phyloP scores from a whole-genome alignment of 345 rosid genomes.

The Eucalyptus lansdowneana region DNA sequence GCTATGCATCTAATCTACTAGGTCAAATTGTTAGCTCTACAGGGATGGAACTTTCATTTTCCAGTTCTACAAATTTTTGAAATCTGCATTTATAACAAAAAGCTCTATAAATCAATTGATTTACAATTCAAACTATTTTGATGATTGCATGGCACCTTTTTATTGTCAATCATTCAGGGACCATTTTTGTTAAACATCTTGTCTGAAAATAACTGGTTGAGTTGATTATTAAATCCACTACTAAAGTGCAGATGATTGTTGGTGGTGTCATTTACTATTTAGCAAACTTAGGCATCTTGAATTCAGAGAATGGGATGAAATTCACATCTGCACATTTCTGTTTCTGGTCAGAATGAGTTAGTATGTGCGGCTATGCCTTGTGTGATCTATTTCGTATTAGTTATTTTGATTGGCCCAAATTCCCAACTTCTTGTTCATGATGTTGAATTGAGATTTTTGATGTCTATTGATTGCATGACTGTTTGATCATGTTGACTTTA shows the following conservation, averaged over 20 bases:
- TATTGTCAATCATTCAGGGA: background rate
- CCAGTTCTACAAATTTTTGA: background rate
- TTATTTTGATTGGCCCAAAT: background rate
- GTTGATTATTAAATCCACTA: background rate
- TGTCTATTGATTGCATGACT: background rate
- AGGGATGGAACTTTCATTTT: background rate
- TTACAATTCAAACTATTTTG: background rate
- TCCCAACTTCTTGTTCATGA: background rate
- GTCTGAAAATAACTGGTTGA: background rate
- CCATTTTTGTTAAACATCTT: background rate
- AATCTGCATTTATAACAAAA: background rate
- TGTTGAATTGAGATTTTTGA: background rate
- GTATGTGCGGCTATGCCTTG: background rate
- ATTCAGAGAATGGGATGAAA: background rate
- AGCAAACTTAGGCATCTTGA: background rate
- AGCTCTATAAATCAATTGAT: background rate
- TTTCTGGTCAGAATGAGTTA: background rate
- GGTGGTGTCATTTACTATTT: background rate
- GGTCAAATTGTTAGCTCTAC: background rate
- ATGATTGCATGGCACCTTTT: background rate
- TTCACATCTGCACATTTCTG: background rate
- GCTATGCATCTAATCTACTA: background rate
- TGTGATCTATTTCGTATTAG: background rate
- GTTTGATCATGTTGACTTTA: background rate
- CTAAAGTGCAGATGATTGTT: background rate